Evolutionary conservation across 768 basidiomycete species (phyloP).

Genomic region (Rhodotorula toruloides): DNA sequence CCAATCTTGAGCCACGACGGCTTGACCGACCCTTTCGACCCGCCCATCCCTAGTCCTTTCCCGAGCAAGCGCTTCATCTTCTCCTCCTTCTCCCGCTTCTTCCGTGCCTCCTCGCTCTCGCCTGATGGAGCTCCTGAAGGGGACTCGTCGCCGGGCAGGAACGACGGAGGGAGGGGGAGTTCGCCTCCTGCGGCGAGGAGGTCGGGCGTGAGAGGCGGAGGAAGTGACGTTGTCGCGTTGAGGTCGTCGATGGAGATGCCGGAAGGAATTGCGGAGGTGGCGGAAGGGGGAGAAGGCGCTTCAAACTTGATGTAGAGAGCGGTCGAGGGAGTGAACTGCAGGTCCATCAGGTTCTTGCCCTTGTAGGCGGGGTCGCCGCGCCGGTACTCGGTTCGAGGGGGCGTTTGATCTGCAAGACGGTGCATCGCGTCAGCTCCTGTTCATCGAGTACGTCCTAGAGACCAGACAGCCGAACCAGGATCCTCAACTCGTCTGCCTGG

Average conservation of each 20-base stretch:
- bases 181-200: conserved; percentile 61
- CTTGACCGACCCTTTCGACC: too few species aligned
- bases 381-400: conserved; percentile 75
- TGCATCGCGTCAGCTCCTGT: too few species aligned
- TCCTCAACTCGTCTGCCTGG: neutral
- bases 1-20: too few species aligned
- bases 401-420: conserved; percentile 60
- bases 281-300: neutral
- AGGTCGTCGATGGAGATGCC: conserved; percentile 43
- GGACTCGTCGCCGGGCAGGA: conserved; percentile 40
- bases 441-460: neutral
- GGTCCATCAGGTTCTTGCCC: conserved; percentile 61
- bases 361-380: conserved; percentile 70
- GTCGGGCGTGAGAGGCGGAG: conserved; percentile 60
- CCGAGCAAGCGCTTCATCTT: conserved; percentile 5
- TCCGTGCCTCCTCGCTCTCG: neutral
- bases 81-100: conserved; percentile 16
- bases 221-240: conserved; percentile 49
- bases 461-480: neutral
- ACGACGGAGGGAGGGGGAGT: conserved; percentile 58
- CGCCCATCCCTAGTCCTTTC: too few species aligned
- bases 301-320: conserved; percentile 70
- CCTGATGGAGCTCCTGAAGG: neutral
- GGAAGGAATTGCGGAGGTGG: neutral
- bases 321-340: conserved; percentile 74